A percentile compares a stretch with the other conserved stretches of the same genome.
Evolutionary conservation across 2,329 filamentous ascomycete species (phyloP).

Genomic region (Colletotrichum magnum): DNA sequence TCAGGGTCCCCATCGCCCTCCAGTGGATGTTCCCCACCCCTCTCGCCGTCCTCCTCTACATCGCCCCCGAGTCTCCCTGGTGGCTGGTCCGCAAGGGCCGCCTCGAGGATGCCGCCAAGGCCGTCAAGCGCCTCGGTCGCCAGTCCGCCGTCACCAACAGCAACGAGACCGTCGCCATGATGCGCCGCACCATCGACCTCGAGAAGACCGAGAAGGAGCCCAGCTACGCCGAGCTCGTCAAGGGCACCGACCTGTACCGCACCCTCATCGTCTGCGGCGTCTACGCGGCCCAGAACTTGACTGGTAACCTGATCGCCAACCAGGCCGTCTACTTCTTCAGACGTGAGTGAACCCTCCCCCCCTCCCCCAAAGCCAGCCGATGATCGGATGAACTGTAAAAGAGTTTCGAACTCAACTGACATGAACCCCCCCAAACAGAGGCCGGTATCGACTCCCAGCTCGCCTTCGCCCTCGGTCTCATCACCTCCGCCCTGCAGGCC

Average conservation of each 20-base stretch:
- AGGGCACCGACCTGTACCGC: constrained; percentile 67
- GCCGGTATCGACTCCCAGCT: constrained; percentile 69
- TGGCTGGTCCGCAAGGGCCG: constrained; percentile 69
- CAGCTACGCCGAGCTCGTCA: constrained; percentile 65
- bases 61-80: constrained; percentile 69
- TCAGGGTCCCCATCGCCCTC: constrained; percentile 66
- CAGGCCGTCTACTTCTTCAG: constrained; percentile 74
- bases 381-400: not conserved
- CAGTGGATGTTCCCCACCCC: constrained; percentile 73
- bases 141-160: constrained; percentile 40
- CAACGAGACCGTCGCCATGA: constrained; percentile 43
- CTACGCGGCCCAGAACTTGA: constrained; percentile 73
- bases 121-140: constrained; percentile 62
- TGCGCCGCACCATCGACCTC: constrained; percentile 66
- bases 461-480: constrained; percentile 74
- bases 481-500: constrained; percentile 74
- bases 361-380: not conserved
- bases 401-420: constrained; percentile 30
- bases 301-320: constrained; percentile 74
- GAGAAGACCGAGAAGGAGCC: constrained; percentile 64
- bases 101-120: constrained; percentile 57
- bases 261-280: constrained; percentile 70
- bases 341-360: constrained; percentile 53
- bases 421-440: constrained; percentile 57
- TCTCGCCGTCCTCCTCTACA: constrained; percentile 62